Evolutionary conservation across 176 grass and related monocot genomes (phyloP), one percentile per base, ranked within the genome.

Genomic region (Rhipidocladum racemiflorum): DNA sequence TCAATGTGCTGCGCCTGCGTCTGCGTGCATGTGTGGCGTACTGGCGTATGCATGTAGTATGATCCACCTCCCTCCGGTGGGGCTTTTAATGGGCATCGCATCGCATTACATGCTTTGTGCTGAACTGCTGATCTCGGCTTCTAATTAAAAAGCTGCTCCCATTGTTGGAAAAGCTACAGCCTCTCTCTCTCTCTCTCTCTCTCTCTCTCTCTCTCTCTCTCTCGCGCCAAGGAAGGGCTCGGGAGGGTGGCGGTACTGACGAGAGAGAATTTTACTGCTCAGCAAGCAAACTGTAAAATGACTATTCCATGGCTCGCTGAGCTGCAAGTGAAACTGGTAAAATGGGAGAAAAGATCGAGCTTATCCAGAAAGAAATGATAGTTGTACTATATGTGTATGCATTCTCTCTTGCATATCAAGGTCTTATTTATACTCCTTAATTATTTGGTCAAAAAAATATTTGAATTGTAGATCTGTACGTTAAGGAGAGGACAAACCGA

Each of bases 61-160:
- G 13, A 36, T 61, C 34, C 5, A 59, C 36, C 6, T 49, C 61
- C 65, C 75, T 38, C 27, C 43, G 21, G 71, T 69, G 75, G 44
- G 76, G 55, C 80, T 62, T 87, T 87, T 68, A 86, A 60, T 81
- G 68, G 68, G 74, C 79, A 68, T 68, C n/a, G 45, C 32, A 23
- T 75, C 28, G 55, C 82, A 63, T 78, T 51, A 55, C 68, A 45
- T 79, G 79, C 60, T 85, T 62, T 83, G 61, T 56, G 78, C 62
- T 42, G 65, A 83, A 30, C 83, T 60, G 78, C 77, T 82, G 72
- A 72, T 82, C 72, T 82, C 35, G 28, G 70, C 79, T 38, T 85
- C 81, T 90, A 66, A 83, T 82, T 81, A 49, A 73, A 90, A 90
- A 90, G 83, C 83, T 78, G 72, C 64, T 16, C 23, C 40, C 53